A percentile compares a stretch with the other conserved stretches of the same genome.
Evolutionary conservation across 768 basidiomycete genomes (phyloP).

Genomic region (Pulveroboletus sp.): DNA sequence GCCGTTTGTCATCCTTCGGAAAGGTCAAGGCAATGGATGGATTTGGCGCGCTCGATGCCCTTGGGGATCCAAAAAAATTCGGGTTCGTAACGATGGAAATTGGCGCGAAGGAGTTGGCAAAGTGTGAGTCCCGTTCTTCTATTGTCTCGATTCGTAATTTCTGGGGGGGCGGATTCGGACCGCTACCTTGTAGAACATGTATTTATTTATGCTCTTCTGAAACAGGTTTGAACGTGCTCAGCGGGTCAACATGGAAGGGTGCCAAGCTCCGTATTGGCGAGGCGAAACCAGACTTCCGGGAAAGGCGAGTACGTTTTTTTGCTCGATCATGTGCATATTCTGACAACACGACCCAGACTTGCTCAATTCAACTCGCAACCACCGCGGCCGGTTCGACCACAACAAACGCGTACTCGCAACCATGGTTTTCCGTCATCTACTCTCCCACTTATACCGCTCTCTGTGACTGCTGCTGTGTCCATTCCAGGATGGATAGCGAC

Average conservation of each 20-base stretch:
- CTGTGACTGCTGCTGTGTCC: constrained; percentile 54
- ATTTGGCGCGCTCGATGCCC: constrained; percentile 58
- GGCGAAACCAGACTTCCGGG: constrained; percentile 71
- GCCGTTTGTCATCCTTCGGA: constrained; percentile 64
- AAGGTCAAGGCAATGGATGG: constrained; percentile 68
- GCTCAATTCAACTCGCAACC: constrained; percentile 17
- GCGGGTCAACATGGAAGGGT: constrained; percentile 88
- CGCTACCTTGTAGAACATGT: not conserved
- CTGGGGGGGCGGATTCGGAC: not conserved
- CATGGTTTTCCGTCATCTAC: constrained; percentile 50
- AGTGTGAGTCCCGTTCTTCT: constrained; percentile 48
- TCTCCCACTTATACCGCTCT: constrained; percentile 63
- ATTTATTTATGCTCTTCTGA: constrained; percentile 1
- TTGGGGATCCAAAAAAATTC: constrained; percentile 69
- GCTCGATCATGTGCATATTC: not conserved
- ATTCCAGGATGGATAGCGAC: constrained; percentile 70
- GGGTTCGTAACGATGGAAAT: constrained; percentile 73
- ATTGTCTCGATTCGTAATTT: not conserved
- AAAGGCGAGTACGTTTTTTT: constrained; percentile 42
- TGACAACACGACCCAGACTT: constrained; percentile 1
- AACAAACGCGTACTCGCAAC: constrained; percentile 37
- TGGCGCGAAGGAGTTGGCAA: constrained; percentile 53
- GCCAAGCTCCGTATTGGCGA: constrained; percentile 79
- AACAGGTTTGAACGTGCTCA: constrained; percentile 72
- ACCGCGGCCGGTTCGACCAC: constrained; percentile 36